Percentiles rank a stretch among this genome's conserved stretches.
phyloP scores from a whole-genome alignment of 2,329 filamentous ascomycete genomes.

The Epichloe hybrida region DNA sequence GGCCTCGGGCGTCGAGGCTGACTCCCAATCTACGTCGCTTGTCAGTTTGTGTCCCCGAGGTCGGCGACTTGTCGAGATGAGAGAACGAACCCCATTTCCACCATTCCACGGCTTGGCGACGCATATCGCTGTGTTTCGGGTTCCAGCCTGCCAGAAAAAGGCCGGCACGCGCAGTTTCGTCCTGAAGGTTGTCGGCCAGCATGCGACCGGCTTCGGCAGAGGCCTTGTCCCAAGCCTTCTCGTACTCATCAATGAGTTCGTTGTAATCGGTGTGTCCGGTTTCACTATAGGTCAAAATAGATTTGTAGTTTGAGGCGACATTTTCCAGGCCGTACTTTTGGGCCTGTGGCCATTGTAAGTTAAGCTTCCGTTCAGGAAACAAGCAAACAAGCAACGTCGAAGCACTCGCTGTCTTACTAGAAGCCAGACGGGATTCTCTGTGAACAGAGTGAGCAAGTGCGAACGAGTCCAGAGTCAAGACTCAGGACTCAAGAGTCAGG shows the following conservation, averaged over 20 bases:
- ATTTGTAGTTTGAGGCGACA: conserved; percentile 43
- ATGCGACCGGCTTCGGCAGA: conserved; percentile 42
- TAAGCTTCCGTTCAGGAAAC: background rate
- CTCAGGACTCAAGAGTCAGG: background rate
- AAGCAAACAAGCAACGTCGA: background rate
- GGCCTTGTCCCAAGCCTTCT: conserved; percentile 29
- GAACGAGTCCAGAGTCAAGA: too few species aligned
- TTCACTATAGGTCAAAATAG: conserved; percentile 47
- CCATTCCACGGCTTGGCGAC: conserved; percentile 49
- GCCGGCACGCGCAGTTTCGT: conserved; percentile 45
- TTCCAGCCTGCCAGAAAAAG: conserved; percentile 49
- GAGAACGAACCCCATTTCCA: conserved; percentile 23
- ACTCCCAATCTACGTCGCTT: conserved; percentile 37
- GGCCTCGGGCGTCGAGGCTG: conserved; percentile 40
- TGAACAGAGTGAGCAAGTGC: conserved; percentile 5
- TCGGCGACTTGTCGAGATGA: too few species aligned
- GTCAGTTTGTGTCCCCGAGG: background rate
- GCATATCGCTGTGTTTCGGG: conserved; percentile 37
- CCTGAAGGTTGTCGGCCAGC: conserved; percentile 46
- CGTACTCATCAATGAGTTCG: conserved; percentile 35
- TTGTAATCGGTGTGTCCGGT: conserved; percentile 38
- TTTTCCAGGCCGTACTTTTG: conserved; percentile 45
- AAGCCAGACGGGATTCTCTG: conserved; percentile 49
- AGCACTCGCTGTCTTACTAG: conserved; percentile 17
- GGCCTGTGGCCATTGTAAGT: conserved; percentile 15